Evolutionary conservation across 768 basidiomycete species (phyloP).

Genomic region (Filobasidium floriforme): DNA sequence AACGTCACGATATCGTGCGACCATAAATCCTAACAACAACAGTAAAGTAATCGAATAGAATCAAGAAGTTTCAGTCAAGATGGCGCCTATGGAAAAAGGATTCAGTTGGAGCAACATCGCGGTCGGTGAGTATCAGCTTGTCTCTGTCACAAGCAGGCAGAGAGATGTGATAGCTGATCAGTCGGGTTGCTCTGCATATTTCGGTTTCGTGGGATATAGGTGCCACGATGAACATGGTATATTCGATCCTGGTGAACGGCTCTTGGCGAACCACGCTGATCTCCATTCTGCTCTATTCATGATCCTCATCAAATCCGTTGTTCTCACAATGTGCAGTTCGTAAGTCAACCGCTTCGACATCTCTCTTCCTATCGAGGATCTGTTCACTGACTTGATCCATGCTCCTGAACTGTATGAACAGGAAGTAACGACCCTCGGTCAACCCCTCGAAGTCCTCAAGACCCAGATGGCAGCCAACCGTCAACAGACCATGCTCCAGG

Average conservation of each 20-base stretch:
- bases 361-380: no score
- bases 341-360: background rate
- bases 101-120: conserved; percentile 47
- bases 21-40: no score
- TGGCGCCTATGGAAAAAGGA: conserved; percentile 51
- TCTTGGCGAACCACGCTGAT: background rate
- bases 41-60: no score
- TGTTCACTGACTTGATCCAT: no score
- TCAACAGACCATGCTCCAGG: conserved; percentile 78
- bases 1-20: no score
- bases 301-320: background rate
- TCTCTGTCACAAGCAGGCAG: background rate
- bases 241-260: background rate
- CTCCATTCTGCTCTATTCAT: background rate
- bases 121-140: conserved; percentile 38
- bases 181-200: background rate
- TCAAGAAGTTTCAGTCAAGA: conserved; percentile 31
- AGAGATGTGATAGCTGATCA: background rate
- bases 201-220: conserved; percentile 54
- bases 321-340: background rate
- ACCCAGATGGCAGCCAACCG: conserved; percentile 99
- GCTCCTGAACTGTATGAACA: background rate
- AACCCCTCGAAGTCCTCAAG: conserved; percentile 95
- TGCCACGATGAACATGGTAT: conserved; percentile 96
- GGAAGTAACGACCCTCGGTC: conserved; percentile 93